A percentile compares a stretch with the other conserved stretches of the same genome.
phyloP scores from a whole-genome alignment of 108 stramenopile genomes.

The Discostella stelligeroides region DNA sequence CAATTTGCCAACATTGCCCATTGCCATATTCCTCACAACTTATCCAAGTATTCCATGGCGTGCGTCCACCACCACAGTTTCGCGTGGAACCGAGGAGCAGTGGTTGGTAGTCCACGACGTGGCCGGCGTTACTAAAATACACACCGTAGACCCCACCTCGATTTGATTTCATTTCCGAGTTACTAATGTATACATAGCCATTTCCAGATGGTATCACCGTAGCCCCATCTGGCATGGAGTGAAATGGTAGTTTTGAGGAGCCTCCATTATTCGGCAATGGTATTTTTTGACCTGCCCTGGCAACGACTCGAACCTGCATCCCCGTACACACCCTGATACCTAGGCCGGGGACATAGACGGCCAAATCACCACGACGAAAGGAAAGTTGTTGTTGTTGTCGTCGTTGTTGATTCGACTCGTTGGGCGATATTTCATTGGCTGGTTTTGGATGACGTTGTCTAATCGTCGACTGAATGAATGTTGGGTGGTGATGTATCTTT shows the following conservation, averaged over 20 bases:
- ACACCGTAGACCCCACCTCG: conserved; percentile 25
- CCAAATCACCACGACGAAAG: conserved; percentile 4
- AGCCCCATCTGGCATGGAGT: conserved; percentile 30
- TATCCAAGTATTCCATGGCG: conserved; percentile 40
- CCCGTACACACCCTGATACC: conserved; percentile 11
- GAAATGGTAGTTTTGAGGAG: conserved; percentile 11
- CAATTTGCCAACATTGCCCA: conserved; percentile 32
- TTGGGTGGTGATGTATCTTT: not conserved
- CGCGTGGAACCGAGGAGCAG: conserved; percentile 12
- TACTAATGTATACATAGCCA: conserved; percentile 43
- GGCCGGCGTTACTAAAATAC: conserved; percentile 19
- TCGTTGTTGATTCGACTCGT: too few relatives aligned
- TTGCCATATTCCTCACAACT: conserved; percentile 20
- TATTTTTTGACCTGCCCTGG: conserved; percentile 5
- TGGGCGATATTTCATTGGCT: too few relatives aligned
- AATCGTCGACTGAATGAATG: too few relatives aligned
- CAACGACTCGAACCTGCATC: not conserved
- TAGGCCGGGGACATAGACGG: not conserved
- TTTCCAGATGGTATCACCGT: conserved; percentile 10
- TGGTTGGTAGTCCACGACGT: conserved; percentile 17
- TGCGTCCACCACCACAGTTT: conserved; percentile 30
- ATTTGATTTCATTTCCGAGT: conserved; percentile 21
- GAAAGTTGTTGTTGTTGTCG: not conserved
- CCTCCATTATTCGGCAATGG: not conserved
- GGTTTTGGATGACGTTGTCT: too few relatives aligned